Evolutionary conservation across 2,329 filamentous ascomycete genomes (phyloP).

Genomic region (Colletotrichum sp.): DNA sequence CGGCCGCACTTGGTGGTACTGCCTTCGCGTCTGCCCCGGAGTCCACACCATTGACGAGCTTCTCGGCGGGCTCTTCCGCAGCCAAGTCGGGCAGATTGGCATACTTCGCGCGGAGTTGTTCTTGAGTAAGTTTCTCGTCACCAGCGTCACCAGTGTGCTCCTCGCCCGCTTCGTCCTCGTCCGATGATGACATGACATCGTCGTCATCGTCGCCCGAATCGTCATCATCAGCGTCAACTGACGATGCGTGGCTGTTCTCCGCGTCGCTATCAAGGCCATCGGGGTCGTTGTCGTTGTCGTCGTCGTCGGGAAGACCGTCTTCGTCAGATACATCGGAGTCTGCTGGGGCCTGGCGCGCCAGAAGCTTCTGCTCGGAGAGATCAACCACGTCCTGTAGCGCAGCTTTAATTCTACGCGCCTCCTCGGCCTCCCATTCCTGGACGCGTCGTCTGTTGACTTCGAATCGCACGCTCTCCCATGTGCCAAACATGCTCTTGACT

Average conservation of each 20-base stretch:
- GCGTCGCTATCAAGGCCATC: constrained; percentile 38
- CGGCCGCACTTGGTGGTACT: constrained; percentile 26
- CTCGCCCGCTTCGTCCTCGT: constrained; percentile 66
- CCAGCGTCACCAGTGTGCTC: constrained; percentile 42
- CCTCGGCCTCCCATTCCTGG: constrained; percentile 68
- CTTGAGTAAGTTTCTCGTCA: constrained; percentile 71
- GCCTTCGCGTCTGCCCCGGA: not conserved
- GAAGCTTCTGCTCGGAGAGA: constrained; percentile 71
- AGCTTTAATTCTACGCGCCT: constrained; percentile 68
- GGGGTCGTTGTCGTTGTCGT: constrained; percentile 46
- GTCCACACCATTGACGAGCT: constrained; percentile 18
- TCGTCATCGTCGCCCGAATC: constrained; percentile 43
- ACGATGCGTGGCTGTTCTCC: constrained; percentile 44
- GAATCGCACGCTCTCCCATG: constrained; percentile 68
- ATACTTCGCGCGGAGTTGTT: constrained; percentile 73
- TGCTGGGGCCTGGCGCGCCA: constrained; percentile 60
- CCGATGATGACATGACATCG: constrained; percentile 63
- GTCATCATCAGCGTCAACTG: constrained; percentile 42
- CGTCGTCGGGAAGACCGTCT: constrained; percentile 43
- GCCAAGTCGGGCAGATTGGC: constrained; percentile 63
- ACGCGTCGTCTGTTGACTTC: constrained; percentile 67
- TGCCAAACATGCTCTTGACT: constrained; percentile 59
- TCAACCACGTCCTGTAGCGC: constrained; percentile 78
- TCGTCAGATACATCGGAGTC: constrained; percentile 59
- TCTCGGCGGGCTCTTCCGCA: constrained; percentile 26